A percentile compares a stretch with the other conserved stretches of the same genome.
phyloP scores from a whole-genome alignment of 2,329 filamentous ascomycete species.

The Penicillium sp. region DNA sequence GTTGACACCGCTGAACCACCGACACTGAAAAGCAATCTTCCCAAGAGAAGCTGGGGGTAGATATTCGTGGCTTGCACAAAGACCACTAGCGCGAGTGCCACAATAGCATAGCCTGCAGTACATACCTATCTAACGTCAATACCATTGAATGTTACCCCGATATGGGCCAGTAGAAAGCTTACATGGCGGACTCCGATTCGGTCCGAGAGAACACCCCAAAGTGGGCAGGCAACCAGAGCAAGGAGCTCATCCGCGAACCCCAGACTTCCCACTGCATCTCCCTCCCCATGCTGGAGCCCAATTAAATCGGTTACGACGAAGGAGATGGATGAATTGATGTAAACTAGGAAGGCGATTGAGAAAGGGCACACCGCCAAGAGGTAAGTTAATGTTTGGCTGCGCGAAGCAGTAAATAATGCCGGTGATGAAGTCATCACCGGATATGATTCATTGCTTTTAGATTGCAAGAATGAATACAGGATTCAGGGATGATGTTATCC shows the following conservation, averaged over 20 bases:
- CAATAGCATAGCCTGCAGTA: slow-evolving; percentile 76
- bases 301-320: slow-evolving; percentile 65
- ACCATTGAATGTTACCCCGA: neutral
- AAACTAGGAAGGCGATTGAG: slow-evolving; percentile 64
- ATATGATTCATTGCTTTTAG: slow-evolving; percentile 15
- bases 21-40: slow-evolving; percentile 80
- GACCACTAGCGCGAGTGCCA: slow-evolving; percentile 71
- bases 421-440: slow-evolving; percentile 31
- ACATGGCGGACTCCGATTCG: slow-evolving; percentile 49
- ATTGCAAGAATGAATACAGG: neutral
- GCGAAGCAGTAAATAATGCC: slow-evolving; percentile 55
- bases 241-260: slow-evolving; percentile 52
- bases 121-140: slow-evolving; percentile 40
- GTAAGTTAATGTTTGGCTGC: slow-evolving; percentile 58
- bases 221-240: slow-evolving; percentile 48
- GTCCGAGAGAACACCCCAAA: slow-evolving; percentile 52
- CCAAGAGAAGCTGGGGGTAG: slow-evolving; percentile 83
- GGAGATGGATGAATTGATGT: slow-evolving; percentile 62
- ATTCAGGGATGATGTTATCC: neutral
- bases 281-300: slow-evolving; percentile 54
- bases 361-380: slow-evolving; percentile 62
- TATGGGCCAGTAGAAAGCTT: slow-evolving; percentile 19
- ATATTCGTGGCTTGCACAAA: slow-evolving; percentile 85
- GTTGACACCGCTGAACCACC: slow-evolving; percentile 93
- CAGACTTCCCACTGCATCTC: slow-evolving; percentile 58